These are phyloP conservation scores for Xylariaceae sp. DNA, from an alignment of 2,329 filamentous ascomycete species.

Conservation along the genomic window DNA sequence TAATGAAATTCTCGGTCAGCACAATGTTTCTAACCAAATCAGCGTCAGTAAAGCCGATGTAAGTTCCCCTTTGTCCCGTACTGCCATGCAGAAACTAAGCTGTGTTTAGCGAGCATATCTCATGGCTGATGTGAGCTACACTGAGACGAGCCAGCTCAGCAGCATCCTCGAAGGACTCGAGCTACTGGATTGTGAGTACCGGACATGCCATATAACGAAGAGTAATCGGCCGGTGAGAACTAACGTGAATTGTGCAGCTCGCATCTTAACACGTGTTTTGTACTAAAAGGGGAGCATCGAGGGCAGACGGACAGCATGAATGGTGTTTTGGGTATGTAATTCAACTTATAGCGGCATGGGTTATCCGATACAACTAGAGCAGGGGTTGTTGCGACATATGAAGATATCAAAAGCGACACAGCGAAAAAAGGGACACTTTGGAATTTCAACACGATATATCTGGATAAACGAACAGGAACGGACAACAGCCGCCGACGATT, in stretches of 20 bases:
- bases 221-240: neutral
- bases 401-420: neutral
- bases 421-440: slow-evolving; percentile 5
- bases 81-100: slow-evolving; percentile 2
- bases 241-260: slow-evolving; percentile 27
- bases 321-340: slow-evolving; percentile 17
- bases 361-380: neutral
- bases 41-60: slow-evolving; percentile 90
- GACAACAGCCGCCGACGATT: neutral
- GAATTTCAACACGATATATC: slow-evolving; percentile 16
- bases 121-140: slow-evolving; percentile 94
- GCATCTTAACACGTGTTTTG: slow-evolving; percentile 37
- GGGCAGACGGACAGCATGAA: slow-evolving; percentile 6
- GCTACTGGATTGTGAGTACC: slow-evolving; percentile 65
- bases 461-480: neutral
- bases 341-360: slow-evolving; percentile 16
- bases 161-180: slow-evolving; percentile 80
- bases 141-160: slow-evolving; percentile 75
- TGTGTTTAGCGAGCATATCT: slow-evolving; percentile 70
- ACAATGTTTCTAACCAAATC: slow-evolving; percentile 99
- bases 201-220: neutral
- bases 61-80: slow-evolving; percentile 26
- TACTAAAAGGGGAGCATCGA: slow-evolving; percentile 29
- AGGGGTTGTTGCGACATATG: neutral
- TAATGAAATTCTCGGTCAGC: slow-evolving; percentile 87